Conservation (phyloP, 495 filamentous ascomycete genomes). For the Penicillium samsonianum region DNA sequence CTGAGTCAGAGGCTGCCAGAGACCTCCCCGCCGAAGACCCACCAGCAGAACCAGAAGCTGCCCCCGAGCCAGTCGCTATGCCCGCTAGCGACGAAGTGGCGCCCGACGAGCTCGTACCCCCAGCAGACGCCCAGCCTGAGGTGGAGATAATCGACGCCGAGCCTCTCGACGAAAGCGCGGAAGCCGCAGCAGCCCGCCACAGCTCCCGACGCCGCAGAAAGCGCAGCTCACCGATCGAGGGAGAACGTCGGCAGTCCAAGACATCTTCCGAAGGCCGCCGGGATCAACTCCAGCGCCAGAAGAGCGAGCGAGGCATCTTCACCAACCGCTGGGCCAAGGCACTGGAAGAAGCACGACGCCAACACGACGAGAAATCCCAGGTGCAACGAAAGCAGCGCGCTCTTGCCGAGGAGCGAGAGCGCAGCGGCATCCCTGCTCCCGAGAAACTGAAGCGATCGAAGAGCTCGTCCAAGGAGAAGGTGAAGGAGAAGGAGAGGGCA, state of each 20-base stretch:
- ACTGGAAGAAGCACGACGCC: slow-evolving; percentile 41
- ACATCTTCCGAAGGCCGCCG: slow-evolving; percentile 41
- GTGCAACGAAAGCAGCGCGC: slow-evolving; percentile 20
- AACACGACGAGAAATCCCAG: slow-evolving; percentile 40
- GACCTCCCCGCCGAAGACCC: slow-evolving; percentile 22
- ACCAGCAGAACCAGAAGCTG: slow-evolving; percentile 12
- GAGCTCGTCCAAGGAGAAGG: slow-evolving; percentile 20
- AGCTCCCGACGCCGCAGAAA: slow-evolving; percentile 35
- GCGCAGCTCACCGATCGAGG: slow-evolving; percentile 27
- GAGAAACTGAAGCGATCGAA: slow-evolving; percentile 22
- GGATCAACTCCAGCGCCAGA: slow-evolving; percentile 34
- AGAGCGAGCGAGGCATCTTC: slow-evolving; percentile 38
- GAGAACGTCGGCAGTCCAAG: slow-evolving; percentile 40
- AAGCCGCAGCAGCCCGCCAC: slow-evolving; percentile 16
- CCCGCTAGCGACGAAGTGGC: slow-evolving; percentile 18
- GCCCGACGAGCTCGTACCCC: slow-evolving; percentile 12
- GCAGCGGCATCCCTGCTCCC: slow-evolving; percentile 17
- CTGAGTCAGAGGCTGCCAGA: slow-evolving; percentile 12
- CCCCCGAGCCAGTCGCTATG: slow-evolving; percentile 8
- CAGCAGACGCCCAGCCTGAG: slow-evolving; percentile 10
- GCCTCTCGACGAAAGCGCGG: slow-evolving; percentile 16
- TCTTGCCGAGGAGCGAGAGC: slow-evolving; percentile 26
- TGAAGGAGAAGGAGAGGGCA: slow-evolving; percentile 13
- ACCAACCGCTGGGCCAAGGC: slow-evolving; percentile 45
- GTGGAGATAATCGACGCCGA: slow-evolving; percentile 8